phyloP scores from a whole-genome alignment of 139 green algal genomes.

The Coelastrella sp. region DNA sequence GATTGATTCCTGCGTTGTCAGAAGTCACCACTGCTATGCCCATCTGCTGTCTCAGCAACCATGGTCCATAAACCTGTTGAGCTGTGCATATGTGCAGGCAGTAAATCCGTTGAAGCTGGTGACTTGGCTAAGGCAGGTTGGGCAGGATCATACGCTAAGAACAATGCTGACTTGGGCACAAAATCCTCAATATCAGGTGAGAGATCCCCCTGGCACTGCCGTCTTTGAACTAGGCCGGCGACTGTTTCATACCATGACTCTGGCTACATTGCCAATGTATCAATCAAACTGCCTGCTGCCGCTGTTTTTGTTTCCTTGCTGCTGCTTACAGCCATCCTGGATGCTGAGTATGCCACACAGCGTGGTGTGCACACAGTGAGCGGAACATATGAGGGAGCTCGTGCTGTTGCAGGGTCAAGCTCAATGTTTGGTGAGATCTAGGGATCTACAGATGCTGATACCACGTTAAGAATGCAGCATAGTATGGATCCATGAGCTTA shows the following conservation, averaged over 20 bases:
- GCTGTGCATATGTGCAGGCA: neutral
- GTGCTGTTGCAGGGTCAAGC: constrained; percentile 1
- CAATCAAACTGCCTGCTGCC: neutral
- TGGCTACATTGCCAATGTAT: neutral
- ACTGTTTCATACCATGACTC: too few species aligned
- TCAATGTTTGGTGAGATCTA: neutral
- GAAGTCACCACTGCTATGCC: too few species aligned
- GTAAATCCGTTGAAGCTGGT: neutral
- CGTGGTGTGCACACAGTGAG: neutral
- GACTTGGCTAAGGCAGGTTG: neutral
- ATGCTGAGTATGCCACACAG: neutral
- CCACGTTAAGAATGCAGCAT: neutral
- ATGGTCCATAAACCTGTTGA: neutral
- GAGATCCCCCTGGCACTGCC: too few species aligned
- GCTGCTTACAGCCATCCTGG: neutral
- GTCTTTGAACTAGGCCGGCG: too few species aligned
- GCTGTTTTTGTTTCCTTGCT: neutral
- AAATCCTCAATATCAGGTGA: neutral
- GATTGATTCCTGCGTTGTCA: too few species aligned
- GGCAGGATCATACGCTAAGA: neutral
- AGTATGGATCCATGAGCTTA: too few species aligned
- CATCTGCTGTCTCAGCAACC: too few species aligned
- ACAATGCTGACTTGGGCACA: neutral
- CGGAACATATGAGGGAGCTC: neutral
- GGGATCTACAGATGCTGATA: neutral